Base-by-base conservation (phyloP, 345 rosid genomes). In the Eucalyptus pauciflora region DNA sequence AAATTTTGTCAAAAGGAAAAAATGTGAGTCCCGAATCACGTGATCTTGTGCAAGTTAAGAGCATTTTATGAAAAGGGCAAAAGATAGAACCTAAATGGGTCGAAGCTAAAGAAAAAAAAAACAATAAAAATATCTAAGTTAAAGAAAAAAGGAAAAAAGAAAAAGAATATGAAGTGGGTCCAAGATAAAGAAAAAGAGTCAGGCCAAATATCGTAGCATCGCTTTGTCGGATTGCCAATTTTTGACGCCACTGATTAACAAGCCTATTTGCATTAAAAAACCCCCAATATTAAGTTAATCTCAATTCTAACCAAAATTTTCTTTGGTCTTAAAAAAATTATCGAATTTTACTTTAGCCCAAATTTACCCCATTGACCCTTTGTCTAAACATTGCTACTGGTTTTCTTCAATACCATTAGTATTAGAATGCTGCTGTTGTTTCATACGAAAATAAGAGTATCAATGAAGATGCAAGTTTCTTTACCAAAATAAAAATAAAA, bases 361-460 rank as follows among this genome's bases (percentile, higher is more conserved):
- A n/a, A 15, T 67, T 2, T 31, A 1, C 33, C 10, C 0, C 0
- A 1, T 67, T 2, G n/a, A 67, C 11, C 1, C 10, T 0, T 15
- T n/a, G 1, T 67, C 3, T 0, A n/a, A n/a, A 67, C 15, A n/a
- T 15, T 8, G 3, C 1, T 1, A 4, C 4, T 15, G 1, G 2
- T 31, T 14, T n/a, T 3, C n/a, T 15, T 31, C 11, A 31, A 67
- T 31, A 4, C 15, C 10, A 67, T 67, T 0, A 0, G 13, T 14
- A 29, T 62, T n/a, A 6, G 9, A 18, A 62, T 1, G 33, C 2
- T 62, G 7, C 0, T 13, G 3, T 62, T 13, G 4, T 62, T 62
- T 29, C 5, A 27, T 60, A 12, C 0, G 4, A 60, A 7, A 1
- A 1, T 1, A 7, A 50, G 3, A 50, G 2, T 5, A 50, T 50